Evolutionary conservation across 495 filamentous ascomycete species (phyloP), one percentile per base, ranked within the genome.

Genomic region (Trichocladium uniseriatum): DNA sequence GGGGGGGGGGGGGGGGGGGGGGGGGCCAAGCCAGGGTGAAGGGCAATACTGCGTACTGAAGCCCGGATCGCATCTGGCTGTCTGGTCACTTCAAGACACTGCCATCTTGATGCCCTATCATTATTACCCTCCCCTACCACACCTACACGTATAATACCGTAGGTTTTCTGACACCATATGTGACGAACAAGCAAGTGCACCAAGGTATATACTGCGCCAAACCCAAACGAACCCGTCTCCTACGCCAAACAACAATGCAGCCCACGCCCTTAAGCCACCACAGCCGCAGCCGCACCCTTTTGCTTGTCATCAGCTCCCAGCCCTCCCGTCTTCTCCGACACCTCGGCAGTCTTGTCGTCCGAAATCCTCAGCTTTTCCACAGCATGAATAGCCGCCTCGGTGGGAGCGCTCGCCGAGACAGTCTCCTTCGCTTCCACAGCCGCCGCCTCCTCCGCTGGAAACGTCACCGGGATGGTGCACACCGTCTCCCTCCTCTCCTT

Each of bases 381-480:
- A 3, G 39, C 57, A 34, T 56, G 56, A 6, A 45, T 35, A 11
- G 50, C 50, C 24, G 45, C 52, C 4, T 37, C 42, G 4, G 41
- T 32, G 5, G 50, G 18, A 3, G 28, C 21, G 14, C 35, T 27
- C 21, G 41, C 46, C 7, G 56, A 18, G 15, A 60, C 36, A 6
- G 45, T 28, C 16, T 47, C 38, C 16, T 50, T 38, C 38, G 29
- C 32, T 34, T 40, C 49, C 55, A 51, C 38, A 5, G 38, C 51
- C 21, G 46, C 40, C 7, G 43, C 31, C 28, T 49, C 24, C 38
- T 20, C 18, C 16, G 28, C 51, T 11, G 55, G 52, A 42, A 58
- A 70, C 18, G 61, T 55, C 48, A 59, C 69, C 0, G 68, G 66
- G 13, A 79, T 55, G 9, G 65, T 69, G 41, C 75, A 73, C 6